Evolutionary conservation across 129 eudicot genomes (phyloP), one percentile per base, ranked within the genome.

Genomic region (Rutidosis leptorrhynchoides): DNA sequence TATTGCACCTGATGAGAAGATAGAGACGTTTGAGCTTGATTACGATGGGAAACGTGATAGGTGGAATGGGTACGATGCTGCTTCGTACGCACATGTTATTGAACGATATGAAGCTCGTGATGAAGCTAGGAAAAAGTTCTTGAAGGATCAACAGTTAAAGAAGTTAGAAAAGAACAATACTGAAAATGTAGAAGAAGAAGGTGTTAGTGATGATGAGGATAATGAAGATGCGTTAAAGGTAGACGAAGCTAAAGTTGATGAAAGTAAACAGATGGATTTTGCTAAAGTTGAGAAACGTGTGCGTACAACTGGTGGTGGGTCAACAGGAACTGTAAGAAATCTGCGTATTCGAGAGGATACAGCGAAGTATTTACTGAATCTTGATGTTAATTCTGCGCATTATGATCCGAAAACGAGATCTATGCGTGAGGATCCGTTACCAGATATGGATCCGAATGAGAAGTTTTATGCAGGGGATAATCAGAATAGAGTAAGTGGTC

Each of bases 241-340:
- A 6, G 97, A 91, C 74, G 85, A 71, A 33, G 56, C 83, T 14
- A 91, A 82, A 70, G 77, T 91, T 62, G 97, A 91, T 74, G 97
- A 91, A 43, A 91, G 96, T 78, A 85, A 88, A 58, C 96, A 92
- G 70, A 92, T 92, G 98, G 96, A 88, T 65, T 92, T 92, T 64
- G 98, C 96, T 9, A 92, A 92, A 78, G 96, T 92, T 45, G 98
- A 92, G 78, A 92, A 92, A 82, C 87, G 96, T 85, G 96, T 92
- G 29, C 95, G 96, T 16, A 92, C 98, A 0, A 88, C 98, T n/a
- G 98, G 95, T 32, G 97, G 97, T 74, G 97, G 97, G 7, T 85
- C 94, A 60, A 91, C 80, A 20, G 77, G 81, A 7, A 70, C 77
- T 14, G 81, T 71, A 2, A 68, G 92, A 81, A 88, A 91, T 75